These are phyloP conservation scores for Penicillium sp. DNA, from an alignment of 2,329 filamentous ascomycete genomes.

Conservation along the genomic window DNA sequence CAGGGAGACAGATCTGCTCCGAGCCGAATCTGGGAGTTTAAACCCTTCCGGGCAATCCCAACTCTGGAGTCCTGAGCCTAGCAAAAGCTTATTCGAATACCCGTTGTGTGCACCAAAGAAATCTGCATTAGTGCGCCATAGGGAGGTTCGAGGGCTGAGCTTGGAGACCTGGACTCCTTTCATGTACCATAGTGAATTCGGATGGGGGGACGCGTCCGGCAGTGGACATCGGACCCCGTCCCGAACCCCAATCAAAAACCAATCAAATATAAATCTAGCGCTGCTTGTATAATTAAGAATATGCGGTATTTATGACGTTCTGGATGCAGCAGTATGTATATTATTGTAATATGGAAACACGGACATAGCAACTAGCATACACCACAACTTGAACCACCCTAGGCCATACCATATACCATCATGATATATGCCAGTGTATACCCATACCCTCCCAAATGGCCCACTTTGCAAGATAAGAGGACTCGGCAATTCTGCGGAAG, in stretches of 20 bases:
- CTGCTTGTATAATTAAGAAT: too few species aligned
- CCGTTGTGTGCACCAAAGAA: neutral
- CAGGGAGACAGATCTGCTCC: neutral
- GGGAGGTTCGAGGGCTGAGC: neutral
- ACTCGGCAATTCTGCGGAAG: conserved; percentile 15
- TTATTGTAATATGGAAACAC: too few species aligned
- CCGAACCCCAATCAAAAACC: conserved; percentile 15
- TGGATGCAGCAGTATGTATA: too few species aligned
- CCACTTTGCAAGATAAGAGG: neutral
- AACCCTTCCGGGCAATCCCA: neutral
- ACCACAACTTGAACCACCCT: too few species aligned
- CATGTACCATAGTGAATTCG: conserved; percentile 32
- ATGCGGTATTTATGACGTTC: too few species aligned
- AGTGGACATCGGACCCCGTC: neutral
- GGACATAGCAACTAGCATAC: too few species aligned
- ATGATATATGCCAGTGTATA: too few species aligned
- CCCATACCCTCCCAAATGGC: too few species aligned
- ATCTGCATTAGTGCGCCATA: neutral
- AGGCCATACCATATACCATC: too few species aligned
- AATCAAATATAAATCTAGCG: conserved; percentile 4
- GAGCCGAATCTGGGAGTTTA: too few species aligned
- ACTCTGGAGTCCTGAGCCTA: neutral
- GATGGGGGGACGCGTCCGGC: conserved; percentile 9
- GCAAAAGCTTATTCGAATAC: neutral
- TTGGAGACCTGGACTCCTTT: conserved; percentile 7